Evolutionary conservation across 306 rosid genomes (phyloP).

Genomic region (Acacia melanoxylon): DNA sequence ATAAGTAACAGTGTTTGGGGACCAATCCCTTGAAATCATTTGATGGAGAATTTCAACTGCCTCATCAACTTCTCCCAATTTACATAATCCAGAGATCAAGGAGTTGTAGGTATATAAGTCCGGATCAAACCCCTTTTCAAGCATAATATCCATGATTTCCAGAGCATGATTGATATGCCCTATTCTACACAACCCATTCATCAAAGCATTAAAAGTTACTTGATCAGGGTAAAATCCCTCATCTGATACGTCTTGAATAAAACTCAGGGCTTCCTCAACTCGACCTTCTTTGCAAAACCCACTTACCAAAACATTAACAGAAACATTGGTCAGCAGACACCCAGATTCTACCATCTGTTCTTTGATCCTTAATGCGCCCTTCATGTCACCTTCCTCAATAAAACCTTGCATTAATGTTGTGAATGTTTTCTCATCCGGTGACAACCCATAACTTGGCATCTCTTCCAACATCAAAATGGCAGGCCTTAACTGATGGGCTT

Average conservation of each 20-base stretch:
- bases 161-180: slow-evolving; percentile 72
- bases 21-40: slow-evolving; percentile 71
- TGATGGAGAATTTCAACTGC: slow-evolving; percentile 70
- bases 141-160: slow-evolving; percentile 82
- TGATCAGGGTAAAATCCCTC: slow-evolving; percentile 74
- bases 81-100: slow-evolving; percentile 77
- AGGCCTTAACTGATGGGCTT: slow-evolving; percentile 83
- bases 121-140: slow-evolving; percentile 70
- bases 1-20: slow-evolving; percentile 73
- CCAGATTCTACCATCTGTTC: slow-evolving; percentile 72
- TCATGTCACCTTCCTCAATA: slow-evolving; percentile 65
- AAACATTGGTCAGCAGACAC: slow-evolving; percentile 46
- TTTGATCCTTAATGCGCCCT: slow-evolving; percentile 69
- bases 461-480: slow-evolving; percentile 87
- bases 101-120: slow-evolving; percentile 80
- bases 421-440: slow-evolving; percentile 74
- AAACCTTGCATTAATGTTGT: slow-evolving; percentile 83
- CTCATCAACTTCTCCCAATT: slow-evolving; percentile 68
- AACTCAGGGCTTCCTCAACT: slow-evolving; percentile 66
- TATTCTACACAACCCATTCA: slow-evolving; percentile 67
- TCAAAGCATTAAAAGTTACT: slow-evolving; percentile 74
- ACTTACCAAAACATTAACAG: slow-evolving; percentile 72
- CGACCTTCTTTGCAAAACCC: slow-evolving; percentile 77
- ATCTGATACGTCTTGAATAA: slow-evolving; percentile 50
- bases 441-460: slow-evolving; percentile 59